Evolutionary conservation across 1,139 yeast genomes (phyloP).

Genomic region (Arxiozyma bovina): DNA sequence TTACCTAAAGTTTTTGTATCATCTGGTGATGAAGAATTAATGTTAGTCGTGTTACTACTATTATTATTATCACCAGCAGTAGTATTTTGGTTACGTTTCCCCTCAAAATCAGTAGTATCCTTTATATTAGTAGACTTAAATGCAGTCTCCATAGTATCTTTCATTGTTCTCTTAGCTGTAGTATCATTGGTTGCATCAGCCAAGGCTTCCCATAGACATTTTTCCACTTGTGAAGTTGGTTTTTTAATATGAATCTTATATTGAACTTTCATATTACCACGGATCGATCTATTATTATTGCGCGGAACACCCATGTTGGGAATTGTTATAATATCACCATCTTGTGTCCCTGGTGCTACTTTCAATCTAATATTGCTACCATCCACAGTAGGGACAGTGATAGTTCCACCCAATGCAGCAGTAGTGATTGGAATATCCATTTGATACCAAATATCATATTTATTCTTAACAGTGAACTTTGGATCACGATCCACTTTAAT

Average conservation of each 20-base stretch:
- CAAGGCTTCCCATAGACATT: conserved; percentile 84
- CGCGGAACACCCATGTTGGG: conserved; percentile 85
- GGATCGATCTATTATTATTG: conserved; percentile 34
- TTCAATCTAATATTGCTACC: conserved; percentile 66
- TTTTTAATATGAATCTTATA: conserved; percentile 63
- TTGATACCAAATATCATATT: conserved; percentile 47
- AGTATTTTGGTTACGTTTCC: not conserved
- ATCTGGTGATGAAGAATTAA: conserved; percentile 31
- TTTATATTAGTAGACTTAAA: not conserved
- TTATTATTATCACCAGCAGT: too few species aligned
- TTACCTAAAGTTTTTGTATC: conserved; percentile 52
- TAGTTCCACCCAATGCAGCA: conserved; percentile 89
- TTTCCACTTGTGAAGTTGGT: conserved; percentile 80
- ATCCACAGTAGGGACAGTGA: conserved; percentile 79
- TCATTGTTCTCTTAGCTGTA: conserved; percentile 54
- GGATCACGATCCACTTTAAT: conserved; percentile 70
- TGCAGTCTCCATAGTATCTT: not conserved
- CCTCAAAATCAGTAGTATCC: not conserved
- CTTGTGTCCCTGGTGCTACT: conserved; percentile 81
- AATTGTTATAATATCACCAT: conserved; percentile 63
- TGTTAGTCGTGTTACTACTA: conserved; percentile 20
- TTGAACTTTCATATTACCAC: conserved; percentile 77
- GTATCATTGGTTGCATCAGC: conserved; percentile 84
- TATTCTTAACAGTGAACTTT: conserved; percentile 48
- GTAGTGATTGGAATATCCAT: conserved; percentile 84